Conservation (phyloP, 2,329 filamentous ascomycete genomes). For the Graphilbum sp. region DNA sequence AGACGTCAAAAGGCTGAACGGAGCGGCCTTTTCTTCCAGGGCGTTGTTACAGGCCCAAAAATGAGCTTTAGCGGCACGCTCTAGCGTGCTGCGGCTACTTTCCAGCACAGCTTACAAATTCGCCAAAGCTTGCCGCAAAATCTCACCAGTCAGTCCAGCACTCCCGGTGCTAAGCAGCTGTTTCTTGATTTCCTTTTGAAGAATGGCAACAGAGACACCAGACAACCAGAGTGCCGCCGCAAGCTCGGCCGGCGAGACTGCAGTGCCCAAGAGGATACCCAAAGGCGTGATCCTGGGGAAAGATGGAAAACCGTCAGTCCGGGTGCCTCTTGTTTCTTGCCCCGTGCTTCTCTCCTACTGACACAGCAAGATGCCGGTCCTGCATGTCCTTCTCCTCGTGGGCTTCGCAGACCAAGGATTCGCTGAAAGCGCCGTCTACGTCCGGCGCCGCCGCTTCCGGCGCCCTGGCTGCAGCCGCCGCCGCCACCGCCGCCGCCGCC, state of each 20-base stretch:
- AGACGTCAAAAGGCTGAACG: too few relatives aligned
- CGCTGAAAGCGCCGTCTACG: background rate
- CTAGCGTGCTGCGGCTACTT: too few relatives aligned
- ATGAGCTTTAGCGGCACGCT: too few relatives aligned
- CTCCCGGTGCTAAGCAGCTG: too few relatives aligned
- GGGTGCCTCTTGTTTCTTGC: slow-evolving; percentile 6
- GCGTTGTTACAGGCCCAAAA: too few relatives aligned
- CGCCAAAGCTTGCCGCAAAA: too few relatives aligned
- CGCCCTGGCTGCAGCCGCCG: slow-evolving; percentile 14
- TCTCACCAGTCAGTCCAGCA: too few relatives aligned
- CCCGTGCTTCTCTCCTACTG: slow-evolving; percentile 1
- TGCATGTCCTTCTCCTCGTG: slow-evolving; percentile 54
- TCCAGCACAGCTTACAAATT: too few relatives aligned
- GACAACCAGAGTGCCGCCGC: slow-evolving; percentile 13
- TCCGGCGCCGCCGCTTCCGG: slow-evolving; percentile 12
- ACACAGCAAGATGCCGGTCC: slow-evolving; percentile 43
- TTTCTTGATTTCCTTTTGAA: too few relatives aligned
- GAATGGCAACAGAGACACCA: slow-evolving; percentile 16
- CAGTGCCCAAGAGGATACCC: slow-evolving; percentile 36
- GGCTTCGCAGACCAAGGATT: slow-evolving; percentile 26
- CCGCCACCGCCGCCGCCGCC: slow-evolving; percentile 17
- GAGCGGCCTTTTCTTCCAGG: too few relatives aligned
- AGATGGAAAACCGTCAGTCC: slow-evolving; percentile 67
- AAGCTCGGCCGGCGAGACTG: slow-evolving; percentile 9
- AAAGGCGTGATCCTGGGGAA: slow-evolving; percentile 62